Evolutionary conservation across 257 asterid genomes (phyloP), one percentile per base, ranked within the genome.

Genomic region (Euphrasia confusa): DNA sequence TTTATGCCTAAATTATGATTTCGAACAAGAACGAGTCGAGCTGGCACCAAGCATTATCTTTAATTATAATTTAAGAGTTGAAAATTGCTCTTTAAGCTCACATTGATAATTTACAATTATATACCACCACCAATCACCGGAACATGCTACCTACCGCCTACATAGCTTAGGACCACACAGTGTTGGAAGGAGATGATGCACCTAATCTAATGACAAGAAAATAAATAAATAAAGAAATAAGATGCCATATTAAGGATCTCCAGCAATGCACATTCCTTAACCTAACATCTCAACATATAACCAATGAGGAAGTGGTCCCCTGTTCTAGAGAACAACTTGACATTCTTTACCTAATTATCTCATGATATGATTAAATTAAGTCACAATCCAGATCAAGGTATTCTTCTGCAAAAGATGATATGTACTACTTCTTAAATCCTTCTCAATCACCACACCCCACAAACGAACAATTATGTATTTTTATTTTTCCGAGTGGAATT

Each of bases 241-340:
- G 42, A 37, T 9, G 42, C 12, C 11, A 37, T 2, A 8, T 37
- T 37, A 8, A 37, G 42, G 42, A 37, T 37, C 42, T 7, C 55
- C 53, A 48, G 15, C 14, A 48, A 48, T 48, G 10, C 21, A n/a
- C 54, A n/a, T 48, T 48, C 54, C 18, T 13, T 48, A 13, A 14
- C 7, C 54, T 14, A n/a, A 32, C 42, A 37, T 37, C 42, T 37
- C 42, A 63, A 78, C 42, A 18, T 66, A 28, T 67, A 50, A 60
- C 48, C 68, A 75, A 76, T 70, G 78, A 72, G 76, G 58, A 63
- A 70, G 88, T 84, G 88, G 86, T 81, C 91, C 87, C 26, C 71
- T 64, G 70, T 57, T 73, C 61, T 54, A 44, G 27, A 65, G 21
- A 49, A 12, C 24, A 47, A 47, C 14, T 47, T 47, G 17, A 11